Percentiles rank a stretch among this genome's conserved stretches.
Conservation (phyloP, 345 rosid species). For the Eucalyptus paniculata region DNA sequence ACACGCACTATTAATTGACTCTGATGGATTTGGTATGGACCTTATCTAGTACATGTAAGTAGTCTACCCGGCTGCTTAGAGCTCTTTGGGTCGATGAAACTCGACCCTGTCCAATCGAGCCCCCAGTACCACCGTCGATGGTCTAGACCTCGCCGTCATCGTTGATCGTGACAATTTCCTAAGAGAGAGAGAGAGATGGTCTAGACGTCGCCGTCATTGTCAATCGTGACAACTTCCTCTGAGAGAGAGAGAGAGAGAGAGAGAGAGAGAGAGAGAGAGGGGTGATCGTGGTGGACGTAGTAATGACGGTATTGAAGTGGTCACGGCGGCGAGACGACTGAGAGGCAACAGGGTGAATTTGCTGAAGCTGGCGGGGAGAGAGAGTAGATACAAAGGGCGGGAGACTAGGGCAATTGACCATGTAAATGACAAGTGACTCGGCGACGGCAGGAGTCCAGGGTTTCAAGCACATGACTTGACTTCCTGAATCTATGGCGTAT, state of each 20-base stretch:
- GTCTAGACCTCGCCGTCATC: background rate
- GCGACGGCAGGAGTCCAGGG: no score
- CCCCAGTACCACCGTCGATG: background rate
- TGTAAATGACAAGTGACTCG: no score
- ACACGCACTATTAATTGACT: background rate
- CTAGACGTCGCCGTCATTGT: background rate
- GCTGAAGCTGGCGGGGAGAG: background rate
- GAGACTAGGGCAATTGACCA: no score
- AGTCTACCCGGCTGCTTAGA: background rate
- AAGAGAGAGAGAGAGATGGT: background rate
- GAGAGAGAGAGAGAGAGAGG: background rate
- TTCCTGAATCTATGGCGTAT: no score
- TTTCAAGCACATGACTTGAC: no score
- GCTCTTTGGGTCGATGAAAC: background rate
- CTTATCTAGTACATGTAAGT: background rate
- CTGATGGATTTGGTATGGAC: background rate
- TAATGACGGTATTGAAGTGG: background rate
- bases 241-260: background rate
- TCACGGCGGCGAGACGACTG: background rate
- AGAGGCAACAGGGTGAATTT: background rate
- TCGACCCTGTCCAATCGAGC: background rate
- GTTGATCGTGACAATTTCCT: background rate
- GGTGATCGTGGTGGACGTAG: background rate
- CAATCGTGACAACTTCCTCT: background rate
- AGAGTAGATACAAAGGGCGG: background rate